Conservation (phyloP, 176 grass and related monocot species). For the Cymbopogon citratus region DNA sequence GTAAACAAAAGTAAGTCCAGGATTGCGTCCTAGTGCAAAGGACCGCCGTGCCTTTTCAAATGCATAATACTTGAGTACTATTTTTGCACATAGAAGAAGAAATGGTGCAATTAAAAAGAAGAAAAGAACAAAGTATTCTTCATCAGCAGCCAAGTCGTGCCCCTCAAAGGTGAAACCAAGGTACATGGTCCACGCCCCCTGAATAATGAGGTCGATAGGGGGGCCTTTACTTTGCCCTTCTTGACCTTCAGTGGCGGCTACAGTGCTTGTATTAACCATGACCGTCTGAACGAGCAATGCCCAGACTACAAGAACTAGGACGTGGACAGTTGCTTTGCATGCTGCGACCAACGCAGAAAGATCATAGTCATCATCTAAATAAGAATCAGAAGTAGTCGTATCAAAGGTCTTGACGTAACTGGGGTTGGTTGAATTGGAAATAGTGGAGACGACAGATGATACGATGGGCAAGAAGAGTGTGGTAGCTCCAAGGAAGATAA, state of each 20-base stretch:
- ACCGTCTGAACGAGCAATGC: neutral
- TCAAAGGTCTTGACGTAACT: too few relatives aligned
- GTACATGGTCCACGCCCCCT: too few relatives aligned
- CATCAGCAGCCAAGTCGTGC: too few relatives aligned
- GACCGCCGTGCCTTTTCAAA: neutral
- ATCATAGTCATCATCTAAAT: too few relatives aligned
- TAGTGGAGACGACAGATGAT: neutral
- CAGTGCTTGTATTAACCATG: neutral
- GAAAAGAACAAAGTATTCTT: too few relatives aligned
- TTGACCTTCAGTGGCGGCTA: neutral
- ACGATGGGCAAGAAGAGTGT: constrained; percentile 4
- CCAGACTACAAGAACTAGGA: neutral
- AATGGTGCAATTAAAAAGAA: too few relatives aligned
- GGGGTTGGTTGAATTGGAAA: too few relatives aligned
- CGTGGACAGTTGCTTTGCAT: fast-evolving
- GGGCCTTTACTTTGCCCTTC: neutral
- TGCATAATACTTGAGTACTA: neutral
- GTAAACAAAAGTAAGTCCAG: neutral
- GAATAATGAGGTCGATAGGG: too few relatives aligned
- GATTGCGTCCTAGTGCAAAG: neutral
- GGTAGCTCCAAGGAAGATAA: neutral
- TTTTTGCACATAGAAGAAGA: too few relatives aligned
- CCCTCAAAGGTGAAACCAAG: too few relatives aligned
- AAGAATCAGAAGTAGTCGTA: too few relatives aligned
- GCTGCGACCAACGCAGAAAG: neutral